phyloP scores from a whole-genome alignment of 192 early-diverging fungal species.

The Piromyces sp. region DNA sequence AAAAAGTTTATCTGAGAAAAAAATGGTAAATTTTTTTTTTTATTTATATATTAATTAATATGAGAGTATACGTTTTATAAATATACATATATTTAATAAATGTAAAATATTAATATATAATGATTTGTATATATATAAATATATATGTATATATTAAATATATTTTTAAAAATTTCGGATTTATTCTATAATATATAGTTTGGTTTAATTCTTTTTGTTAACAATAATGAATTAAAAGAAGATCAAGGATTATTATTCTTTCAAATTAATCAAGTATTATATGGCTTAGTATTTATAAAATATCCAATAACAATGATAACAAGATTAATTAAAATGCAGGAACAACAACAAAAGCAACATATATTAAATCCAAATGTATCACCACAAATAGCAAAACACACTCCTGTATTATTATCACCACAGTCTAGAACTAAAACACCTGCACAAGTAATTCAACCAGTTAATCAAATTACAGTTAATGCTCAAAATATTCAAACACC shows the following conservation, averaged over 20 bases:
- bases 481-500: background rate
- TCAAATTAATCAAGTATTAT: background rate
- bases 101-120: no score
- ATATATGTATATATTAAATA: no score
- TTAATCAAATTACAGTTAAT: background rate
- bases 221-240: background rate
- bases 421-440: background rate
- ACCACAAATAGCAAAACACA: background rate
- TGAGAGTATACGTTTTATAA: no score
- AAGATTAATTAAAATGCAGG: background rate
- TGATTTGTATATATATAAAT: no score
- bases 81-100: no score
- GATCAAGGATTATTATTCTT: background rate
- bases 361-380: background rate
- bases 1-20: background rate
- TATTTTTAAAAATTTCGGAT: no score
- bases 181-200: background rate
- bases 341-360: background rate
- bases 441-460: background rate
- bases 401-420: background rate
- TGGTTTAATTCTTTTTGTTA: background rate
- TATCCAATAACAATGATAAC: background rate
- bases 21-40: background rate
- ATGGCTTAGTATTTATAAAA: background rate
- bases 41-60: no score